Base-by-base conservation (phyloP, 345 rosid species). In the Citrus mangshanensis region DNA sequence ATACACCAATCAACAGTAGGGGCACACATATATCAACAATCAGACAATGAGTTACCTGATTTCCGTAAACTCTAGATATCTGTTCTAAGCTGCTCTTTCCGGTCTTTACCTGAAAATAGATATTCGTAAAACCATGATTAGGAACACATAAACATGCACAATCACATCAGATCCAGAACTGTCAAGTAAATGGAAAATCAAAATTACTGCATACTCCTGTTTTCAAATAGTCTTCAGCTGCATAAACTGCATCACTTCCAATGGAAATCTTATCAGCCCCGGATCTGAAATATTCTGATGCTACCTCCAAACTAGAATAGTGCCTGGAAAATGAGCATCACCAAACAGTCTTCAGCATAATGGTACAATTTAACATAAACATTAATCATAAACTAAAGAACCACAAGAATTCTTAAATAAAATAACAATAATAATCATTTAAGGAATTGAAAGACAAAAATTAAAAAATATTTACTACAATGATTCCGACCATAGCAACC, bases 251-350 rank as follows among this genome's bases (percentile, higher is more conserved):
- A 81, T 96, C 99, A 84, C 97, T 96, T 85, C 98, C 99, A 66
- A 96, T 87, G 69, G 99, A 96, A 51, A 96, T 87, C 81, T 96
- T 96, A 84, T 96, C 99, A 51, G 99, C 98, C 38, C 99, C 98
- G 3, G 99, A 93, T 87, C 98, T 89, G 81, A 96, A 96, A 87
- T 96, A 93, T 83, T 96, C 98, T 58, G 98, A 88, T 80, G 98
- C 99, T 81, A 96, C 99, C 84, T 93, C 98, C 87, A 96, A 86
- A 88, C 99, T 96, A 70, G 99, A 94, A 85, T 96, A 94, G 79
- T 89, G 79, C 93, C 98, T 96, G 89, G 78, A 71, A 21, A 63
- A 49, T 68, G n/a, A 76, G 66, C 9, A 59, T 35, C 25, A 27
- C 34, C 34, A 79, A 54, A 71, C 7, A 74, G 51, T 46, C 18